Evolutionary conservation across 768 basidiomycete species (phyloP).

Genomic region (Termitomyces sp.): DNA sequence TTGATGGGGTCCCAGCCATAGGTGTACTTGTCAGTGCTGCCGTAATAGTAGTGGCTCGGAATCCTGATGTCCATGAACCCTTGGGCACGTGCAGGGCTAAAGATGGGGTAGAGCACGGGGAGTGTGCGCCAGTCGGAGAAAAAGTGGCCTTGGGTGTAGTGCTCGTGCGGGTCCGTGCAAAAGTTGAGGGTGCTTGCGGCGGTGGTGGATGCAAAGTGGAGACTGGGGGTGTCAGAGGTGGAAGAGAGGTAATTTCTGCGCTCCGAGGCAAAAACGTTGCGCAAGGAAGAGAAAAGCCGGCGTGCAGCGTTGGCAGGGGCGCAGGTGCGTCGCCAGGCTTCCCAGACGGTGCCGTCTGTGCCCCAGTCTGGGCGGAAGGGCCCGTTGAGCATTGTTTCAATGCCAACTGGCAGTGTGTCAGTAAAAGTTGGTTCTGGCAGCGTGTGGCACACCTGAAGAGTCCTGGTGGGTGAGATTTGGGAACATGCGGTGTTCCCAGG

Average conservation of each 20-base stretch:
- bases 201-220: slow-evolving; percentile 56
- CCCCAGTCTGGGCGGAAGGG: slow-evolving; percentile 82
- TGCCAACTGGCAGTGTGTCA: slow-evolving; percentile 23
- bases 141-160: slow-evolving; percentile 89
- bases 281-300: slow-evolving; percentile 74
- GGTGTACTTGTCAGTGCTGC: slow-evolving; percentile 74
- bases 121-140: slow-evolving; percentile 96
- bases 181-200: slow-evolving; percentile 65
- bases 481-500: slow-evolving; percentile 80
- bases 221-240: slow-evolving; percentile 35
- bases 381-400: slow-evolving; percentile 53
- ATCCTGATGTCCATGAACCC: slow-evolving; percentile 91
- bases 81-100: slow-evolving; percentile 83
- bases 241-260: slow-evolving; percentile 22
- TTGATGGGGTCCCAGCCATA: slow-evolving; percentile 87
- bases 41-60: slow-evolving; percentile 95
- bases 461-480: slow-evolving; percentile 61
- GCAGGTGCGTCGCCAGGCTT: slow-evolving; percentile 91
- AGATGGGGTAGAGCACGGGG: slow-evolving; percentile 84
- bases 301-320: slow-evolving; percentile 73
- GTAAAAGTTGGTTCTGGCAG: neutral
- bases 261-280: slow-evolving; percentile 36
- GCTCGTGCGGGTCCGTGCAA: slow-evolving; percentile 78
- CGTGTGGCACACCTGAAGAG: slow-evolving; percentile 24
- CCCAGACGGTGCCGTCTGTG: slow-evolving; percentile 85